phyloP scores from a whole-genome alignment of 2,329 filamentous ascomycete species.

The Penicillium sp. region DNA sequence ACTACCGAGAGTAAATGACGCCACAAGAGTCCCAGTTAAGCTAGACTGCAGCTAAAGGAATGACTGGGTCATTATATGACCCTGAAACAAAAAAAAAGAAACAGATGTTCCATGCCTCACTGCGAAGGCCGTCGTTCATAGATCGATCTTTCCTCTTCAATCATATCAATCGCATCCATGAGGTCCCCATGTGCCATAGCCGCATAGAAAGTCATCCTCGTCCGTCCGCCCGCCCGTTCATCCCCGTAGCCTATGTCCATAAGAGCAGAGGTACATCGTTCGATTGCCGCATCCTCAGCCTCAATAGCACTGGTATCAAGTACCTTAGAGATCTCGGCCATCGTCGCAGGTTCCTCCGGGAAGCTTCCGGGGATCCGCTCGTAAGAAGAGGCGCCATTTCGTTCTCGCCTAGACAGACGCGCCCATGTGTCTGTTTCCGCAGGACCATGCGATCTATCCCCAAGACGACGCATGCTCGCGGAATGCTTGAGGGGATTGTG shows the following conservation, averaged over 20 bases:
- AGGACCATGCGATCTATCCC: background rate
- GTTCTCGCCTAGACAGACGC: slow-evolving; percentile 21
- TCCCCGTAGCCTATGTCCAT: slow-evolving; percentile 43
- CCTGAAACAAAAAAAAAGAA: background rate
- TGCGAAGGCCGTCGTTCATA: slow-evolving; percentile 32
- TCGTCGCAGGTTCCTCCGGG: slow-evolving; percentile 18
- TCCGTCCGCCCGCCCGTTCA: slow-evolving; percentile 33
- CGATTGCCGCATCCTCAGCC: slow-evolving; percentile 20
- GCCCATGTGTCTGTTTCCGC: slow-evolving; percentile 16
- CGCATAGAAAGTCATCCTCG: slow-evolving; percentile 46
- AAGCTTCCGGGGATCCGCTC: slow-evolving; percentile 27
- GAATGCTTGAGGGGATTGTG: background rate
- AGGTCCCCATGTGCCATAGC: slow-evolving; percentile 44
- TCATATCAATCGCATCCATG: slow-evolving; percentile 50
- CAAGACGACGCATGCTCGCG: slow-evolving; percentile 28
- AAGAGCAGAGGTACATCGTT: slow-evolving; percentile 41
- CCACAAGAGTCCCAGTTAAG: background rate
- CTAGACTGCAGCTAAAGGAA: background rate
- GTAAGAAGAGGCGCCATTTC: slow-evolving; percentile 9
- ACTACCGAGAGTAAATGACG: background rate
- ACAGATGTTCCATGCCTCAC: slow-evolving; percentile 1
- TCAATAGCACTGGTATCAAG: background rate
- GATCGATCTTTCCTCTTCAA: slow-evolving; percentile 48
- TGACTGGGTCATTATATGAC: background rate
- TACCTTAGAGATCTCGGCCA: background rate